These are phyloP conservation scores for Phytophthora brassicae DNA, from an alignment of 352 stramenopile genomes.

Conservation along the genomic window DNA sequence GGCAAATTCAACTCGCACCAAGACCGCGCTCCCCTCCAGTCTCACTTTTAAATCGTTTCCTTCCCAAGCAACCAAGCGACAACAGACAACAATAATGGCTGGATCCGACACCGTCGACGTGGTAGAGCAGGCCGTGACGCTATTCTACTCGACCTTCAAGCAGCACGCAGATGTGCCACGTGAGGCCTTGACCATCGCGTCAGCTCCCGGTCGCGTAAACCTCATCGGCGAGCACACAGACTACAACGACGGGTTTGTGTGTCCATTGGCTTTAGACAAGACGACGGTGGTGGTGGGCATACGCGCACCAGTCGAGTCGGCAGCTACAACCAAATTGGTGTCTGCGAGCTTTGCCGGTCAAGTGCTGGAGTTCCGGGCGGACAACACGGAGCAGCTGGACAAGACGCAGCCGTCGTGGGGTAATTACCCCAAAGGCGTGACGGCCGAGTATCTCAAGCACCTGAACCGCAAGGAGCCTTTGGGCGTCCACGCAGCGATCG, in stretches of 20 bases:
- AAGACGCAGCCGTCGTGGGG: constrained; percentile 75
- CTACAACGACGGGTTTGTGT: constrained; percentile 96
- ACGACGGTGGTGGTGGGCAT: constrained; percentile 86
- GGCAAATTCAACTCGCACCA: too few relatives aligned
- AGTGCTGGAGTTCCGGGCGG: constrained; percentile 49
- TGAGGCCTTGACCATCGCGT: constrained; percentile 53
- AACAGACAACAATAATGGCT: constrained; percentile 13
- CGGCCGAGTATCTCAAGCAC: constrained; percentile 88
- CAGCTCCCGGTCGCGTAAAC: constrained; percentile 94
- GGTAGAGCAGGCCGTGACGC: constrained; percentile 56
- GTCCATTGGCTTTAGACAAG: constrained; percentile 92
- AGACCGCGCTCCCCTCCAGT: background rate
- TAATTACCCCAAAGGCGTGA: constrained; percentile 94
- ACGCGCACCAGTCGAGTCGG: constrained; percentile 24
- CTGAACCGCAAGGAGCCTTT: constrained; percentile 44
- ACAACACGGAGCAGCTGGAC: constrained; percentile 51
- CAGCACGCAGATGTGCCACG: constrained; percentile 37
- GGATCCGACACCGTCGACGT: constrained; percentile 22
- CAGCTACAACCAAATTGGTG: constrained; percentile 39
- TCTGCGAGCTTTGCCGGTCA: constrained; percentile 62
- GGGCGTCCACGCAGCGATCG: constrained; percentile 84
- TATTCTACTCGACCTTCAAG: constrained; percentile 65
- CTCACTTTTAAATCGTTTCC: constrained; percentile 19
- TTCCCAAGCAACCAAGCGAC: constrained; percentile 11
- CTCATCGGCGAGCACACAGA: constrained; percentile 96